Conservation (phyloP, 345 rosid genomes). For the Theobroma cacao region DNA sequence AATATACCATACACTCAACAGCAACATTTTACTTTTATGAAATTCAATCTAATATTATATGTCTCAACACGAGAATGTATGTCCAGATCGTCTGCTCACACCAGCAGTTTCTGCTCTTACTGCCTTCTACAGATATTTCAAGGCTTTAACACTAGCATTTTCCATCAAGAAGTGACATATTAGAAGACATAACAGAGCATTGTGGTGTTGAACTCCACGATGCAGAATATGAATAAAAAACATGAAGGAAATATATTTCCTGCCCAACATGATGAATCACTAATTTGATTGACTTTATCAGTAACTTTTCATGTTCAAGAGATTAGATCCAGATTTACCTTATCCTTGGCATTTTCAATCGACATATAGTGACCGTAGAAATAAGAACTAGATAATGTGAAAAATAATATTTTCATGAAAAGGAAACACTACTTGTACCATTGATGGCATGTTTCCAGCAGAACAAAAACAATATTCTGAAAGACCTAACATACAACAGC, state of each 20-base stretch:
- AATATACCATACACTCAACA: not conserved
- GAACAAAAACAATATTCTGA: not conserved
- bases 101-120: not conserved
- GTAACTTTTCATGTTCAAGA: not conserved
- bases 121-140: not conserved
- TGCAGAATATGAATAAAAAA: not conserved
- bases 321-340: not conserved
- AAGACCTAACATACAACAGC: not conserved
- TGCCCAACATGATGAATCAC: not conserved
- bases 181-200: not conserved
- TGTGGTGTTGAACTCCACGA: not conserved
- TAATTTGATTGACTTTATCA: not conserved
- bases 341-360: not conserved
- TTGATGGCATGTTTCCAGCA: not conserved
- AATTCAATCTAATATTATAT: not conserved
- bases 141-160: not conserved
- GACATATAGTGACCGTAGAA: not conserved
- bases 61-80: not conserved
- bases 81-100: not conserved
- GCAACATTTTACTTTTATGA: not conserved
- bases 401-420: not conserved
- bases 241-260: not conserved
- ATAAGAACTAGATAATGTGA: not conserved
- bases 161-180: not conserved
- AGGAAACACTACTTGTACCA: not conserved